Evolutionary conservation across 2,329 filamentous ascomycete species (phyloP).

Genomic region (Alternaria ventricosa): DNA sequence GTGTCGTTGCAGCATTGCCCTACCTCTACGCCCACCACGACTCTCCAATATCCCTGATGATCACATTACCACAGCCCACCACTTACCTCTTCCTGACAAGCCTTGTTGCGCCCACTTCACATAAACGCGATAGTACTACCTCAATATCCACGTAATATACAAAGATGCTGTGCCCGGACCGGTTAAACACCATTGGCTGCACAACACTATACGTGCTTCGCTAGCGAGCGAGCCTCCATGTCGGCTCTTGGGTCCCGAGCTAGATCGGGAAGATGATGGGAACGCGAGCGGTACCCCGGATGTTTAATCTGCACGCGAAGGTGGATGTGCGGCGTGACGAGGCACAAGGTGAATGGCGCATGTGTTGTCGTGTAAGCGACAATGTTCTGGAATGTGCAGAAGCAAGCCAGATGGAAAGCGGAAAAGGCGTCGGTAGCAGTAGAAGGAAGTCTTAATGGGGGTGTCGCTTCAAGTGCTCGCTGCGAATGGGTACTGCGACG

Average conservation of each 20-base stretch:
- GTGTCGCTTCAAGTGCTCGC: not conserved
- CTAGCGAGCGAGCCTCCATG: slow-evolving; percentile 23
- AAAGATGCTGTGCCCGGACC: slow-evolving; percentile 26
- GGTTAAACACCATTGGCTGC: slow-evolving; percentile 28
- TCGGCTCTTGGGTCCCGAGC: slow-evolving; percentile 33
- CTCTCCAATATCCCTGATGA: slow-evolving; percentile 17
- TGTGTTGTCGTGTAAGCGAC: not conserved
- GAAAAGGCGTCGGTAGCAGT: not conserved
- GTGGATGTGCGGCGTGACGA: slow-evolving; percentile 26
- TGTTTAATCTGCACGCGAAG: slow-evolving; percentile 26
- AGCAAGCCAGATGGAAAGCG: not conserved
- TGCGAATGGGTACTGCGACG: not conserved
- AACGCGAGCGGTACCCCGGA: slow-evolving; percentile 28
- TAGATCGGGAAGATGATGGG: slow-evolving; percentile 15
- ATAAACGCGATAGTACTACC: slow-evolving; percentile 30
- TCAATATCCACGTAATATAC: slow-evolving; percentile 34
- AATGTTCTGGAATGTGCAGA: not conserved
- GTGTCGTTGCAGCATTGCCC: not conserved
- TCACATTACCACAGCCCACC: slow-evolving; percentile 12
- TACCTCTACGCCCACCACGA: not conserved
- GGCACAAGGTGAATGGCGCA: not conserved
- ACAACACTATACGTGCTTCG: slow-evolving; percentile 23
- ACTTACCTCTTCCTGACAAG: slow-evolving; percentile 8
- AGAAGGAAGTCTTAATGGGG: not conserved
- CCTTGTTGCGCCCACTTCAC: slow-evolving; percentile 15